phyloP scores from a whole-genome alignment of 805 yeast genomes.

The Isabelozyma heimii region DNA sequence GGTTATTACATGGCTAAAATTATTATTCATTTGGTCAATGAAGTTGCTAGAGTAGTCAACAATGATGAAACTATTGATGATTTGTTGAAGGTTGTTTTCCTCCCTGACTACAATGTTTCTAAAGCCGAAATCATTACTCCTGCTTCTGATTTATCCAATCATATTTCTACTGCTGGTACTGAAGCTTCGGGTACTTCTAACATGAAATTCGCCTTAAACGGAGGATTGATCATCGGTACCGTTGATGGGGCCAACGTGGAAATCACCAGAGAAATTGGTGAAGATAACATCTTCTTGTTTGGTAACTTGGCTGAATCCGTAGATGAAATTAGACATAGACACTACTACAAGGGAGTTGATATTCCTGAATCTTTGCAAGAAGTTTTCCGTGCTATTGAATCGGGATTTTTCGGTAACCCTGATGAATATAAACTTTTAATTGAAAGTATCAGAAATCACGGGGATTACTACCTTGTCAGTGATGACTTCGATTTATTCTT shows the following conservation, averaged over 20 bases:
- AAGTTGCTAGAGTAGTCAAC: slow-evolving; percentile 79
- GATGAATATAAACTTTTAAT: slow-evolving; percentile 66
- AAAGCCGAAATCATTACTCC: slow-evolving; percentile 91
- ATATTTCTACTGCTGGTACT: slow-evolving; percentile 95
- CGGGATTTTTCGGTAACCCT: slow-evolving; percentile 69
- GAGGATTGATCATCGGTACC: slow-evolving; percentile 92
- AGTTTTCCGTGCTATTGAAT: slow-evolving; percentile 67
- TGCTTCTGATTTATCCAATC: slow-evolving; percentile 88
- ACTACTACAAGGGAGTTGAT: slow-evolving; percentile 56
- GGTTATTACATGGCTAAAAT: slow-evolving; percentile 95
- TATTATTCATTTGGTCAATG: slow-evolving; percentile 79
- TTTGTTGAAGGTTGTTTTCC: slow-evolving; percentile 78
- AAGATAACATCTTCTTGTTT: slow-evolving; percentile 86
- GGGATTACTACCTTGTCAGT: slow-evolving; percentile 82
- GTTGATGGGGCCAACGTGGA: slow-evolving; percentile 97
- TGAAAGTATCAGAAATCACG: slow-evolving; percentile 67
- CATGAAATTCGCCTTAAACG: slow-evolving; percentile 93
- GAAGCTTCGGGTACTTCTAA: slow-evolving; percentile 96
- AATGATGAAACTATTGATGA: slow-evolving; percentile 72
- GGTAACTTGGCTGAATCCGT: slow-evolving; percentile 91
- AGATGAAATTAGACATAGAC: slow-evolving; percentile 77
- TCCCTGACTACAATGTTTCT: slow-evolving; percentile 91
- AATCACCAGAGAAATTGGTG: slow-evolving; percentile 90
- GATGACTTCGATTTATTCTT: slow-evolving; percentile 89
- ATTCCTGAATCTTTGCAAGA: slow-evolving; percentile 57